Evolutionary conservation across 306 rosid genomes (phyloP), one percentile per base, ranked within the genome.

Genomic region (Quercus mongolica): DNA sequence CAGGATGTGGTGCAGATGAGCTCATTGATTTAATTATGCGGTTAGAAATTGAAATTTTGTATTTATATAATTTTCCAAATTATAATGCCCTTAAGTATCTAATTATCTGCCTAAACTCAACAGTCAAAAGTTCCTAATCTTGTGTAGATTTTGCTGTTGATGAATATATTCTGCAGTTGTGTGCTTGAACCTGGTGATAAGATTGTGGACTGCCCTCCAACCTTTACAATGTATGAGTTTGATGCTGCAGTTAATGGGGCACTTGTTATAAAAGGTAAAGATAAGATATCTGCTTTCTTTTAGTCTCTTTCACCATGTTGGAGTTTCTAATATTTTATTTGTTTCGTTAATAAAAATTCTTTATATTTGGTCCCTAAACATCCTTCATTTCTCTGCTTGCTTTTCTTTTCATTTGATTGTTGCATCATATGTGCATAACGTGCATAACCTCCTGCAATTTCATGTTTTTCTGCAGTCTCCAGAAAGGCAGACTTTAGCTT

Each of bases 181-280:
- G 99, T 95, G 76, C 93, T 92, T 51, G 96, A 92, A 78, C 99
- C 97, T 57, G 95, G 99, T n/a, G 97, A 92, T 81, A 95, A 95
- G 90, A 92, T 95, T 82, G 86, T 95, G 57, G 98, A 95, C 84
- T 95, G 99, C 75, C 99, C 97, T 72, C 98, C 97, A 2, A 92
- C 99, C 38, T 95, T 95, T 85, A 92, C 99, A 68, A 95, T 95
- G 99, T 95, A 95, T 86, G 97, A 92, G 75, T 95, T 95, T 88
- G 99, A 91, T 71, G 97, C 99, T 30, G 94, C 92, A 44, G 46
- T 38, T 38, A 38, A 38, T 8, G 46, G 46, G 46, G 99, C 98
- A 30, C 76, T 71, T 76, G 97, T 90, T 73, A 84, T 91, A 77
- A 89, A 95, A 91, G 99, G 99, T 90, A 77, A 46, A 69, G 49